A percentile compares a stretch with the other conserved stretches of the same genome.
Conservation (phyloP, 2,329 filamentous ascomycete genomes). For the Bimuria novae-zelandiae region DNA sequence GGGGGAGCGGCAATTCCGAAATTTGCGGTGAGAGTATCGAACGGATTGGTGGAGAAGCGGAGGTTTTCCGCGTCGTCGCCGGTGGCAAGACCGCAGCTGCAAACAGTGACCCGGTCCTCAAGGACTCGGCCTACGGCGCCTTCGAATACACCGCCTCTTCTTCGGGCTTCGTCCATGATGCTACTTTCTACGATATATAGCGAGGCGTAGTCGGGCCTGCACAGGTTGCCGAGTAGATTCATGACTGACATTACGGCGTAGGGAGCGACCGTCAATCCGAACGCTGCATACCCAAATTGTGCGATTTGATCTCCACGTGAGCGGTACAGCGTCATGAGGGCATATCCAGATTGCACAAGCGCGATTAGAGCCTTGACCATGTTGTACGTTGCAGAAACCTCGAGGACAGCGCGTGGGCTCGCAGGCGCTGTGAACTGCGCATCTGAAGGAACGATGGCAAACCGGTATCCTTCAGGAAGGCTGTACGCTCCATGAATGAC, state of each 20-base stretch:
- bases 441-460: conserved; percentile 21
- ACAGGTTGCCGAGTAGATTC: conserved; percentile 37
- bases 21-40: background rate
- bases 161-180: conserved; percentile 37
- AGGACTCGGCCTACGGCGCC: conserved; percentile 25
- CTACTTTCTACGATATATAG: conserved; percentile 34
- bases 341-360: conserved; percentile 35
- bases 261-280: conserved; percentile 43
- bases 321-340: conserved; percentile 31
- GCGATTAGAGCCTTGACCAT: conserved; percentile 29
- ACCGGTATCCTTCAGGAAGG: conserved; percentile 21
- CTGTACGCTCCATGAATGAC: conserved; percentile 24
- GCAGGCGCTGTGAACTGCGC: conserved; percentile 18
- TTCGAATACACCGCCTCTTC: conserved; percentile 26
- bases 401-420: conserved; percentile 6
- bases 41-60: conserved; percentile 5
- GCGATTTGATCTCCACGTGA: conserved; percentile 35
- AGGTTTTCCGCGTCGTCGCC: conserved; percentile 12
- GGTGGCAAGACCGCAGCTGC: background rate
- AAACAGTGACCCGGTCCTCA: conserved; percentile 10
- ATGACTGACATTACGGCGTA: conserved; percentile 45
- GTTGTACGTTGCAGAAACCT: conserved; percentile 28
- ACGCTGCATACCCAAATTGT: conserved; percentile 43
- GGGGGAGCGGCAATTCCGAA: background rate
- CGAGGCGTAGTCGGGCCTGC: conserved; percentile 33